phyloP scores from a whole-genome alignment of 2,329 filamentous ascomycete genomes.

The Metarhizium album region DNA sequence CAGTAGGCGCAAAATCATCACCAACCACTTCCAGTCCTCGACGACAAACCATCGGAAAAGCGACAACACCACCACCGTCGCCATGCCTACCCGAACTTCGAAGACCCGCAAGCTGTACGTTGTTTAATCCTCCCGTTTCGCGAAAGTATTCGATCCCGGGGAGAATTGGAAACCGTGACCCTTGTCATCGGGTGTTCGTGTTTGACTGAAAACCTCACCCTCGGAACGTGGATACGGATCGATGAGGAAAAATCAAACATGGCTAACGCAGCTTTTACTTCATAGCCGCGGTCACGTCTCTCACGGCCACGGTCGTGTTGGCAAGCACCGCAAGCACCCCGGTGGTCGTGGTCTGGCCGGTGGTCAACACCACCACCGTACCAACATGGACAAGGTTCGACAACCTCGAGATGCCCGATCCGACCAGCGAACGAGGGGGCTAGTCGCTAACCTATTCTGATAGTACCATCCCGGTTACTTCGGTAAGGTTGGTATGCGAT shows the following conservation, averaged over 20 bases:
- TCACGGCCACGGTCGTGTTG: constrained; percentile 95
- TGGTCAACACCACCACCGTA: constrained; percentile 82
- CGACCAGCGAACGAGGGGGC: constrained; percentile 6
- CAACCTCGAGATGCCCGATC: constrained; percentile 22
- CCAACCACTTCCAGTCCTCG: constrained; percentile 24
- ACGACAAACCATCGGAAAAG: constrained; percentile 28
- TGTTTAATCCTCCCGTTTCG: constrained; percentile 11
- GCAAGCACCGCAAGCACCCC: constrained; percentile 94
- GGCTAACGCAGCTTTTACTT: constrained; percentile 14
- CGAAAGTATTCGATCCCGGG: not conserved
- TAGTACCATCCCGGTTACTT: constrained; percentile 99
- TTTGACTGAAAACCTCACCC: not conserved
- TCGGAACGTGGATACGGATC: not conserved
- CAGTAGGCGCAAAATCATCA: constrained; percentile 28
- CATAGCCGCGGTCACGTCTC: constrained; percentile 90
- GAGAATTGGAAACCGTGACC: constrained; percentile 5
- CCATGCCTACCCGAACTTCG: constrained; percentile 63
- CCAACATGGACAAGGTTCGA: constrained; percentile 65
- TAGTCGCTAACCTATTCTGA: constrained; percentile 19
- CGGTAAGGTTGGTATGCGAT: constrained; percentile 89
- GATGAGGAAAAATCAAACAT: constrained; percentile 2
- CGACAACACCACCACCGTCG: constrained; percentile 37
- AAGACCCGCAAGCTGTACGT: constrained; percentile 73
- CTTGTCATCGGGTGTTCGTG: constrained; percentile 12
- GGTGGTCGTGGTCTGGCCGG: constrained; percentile 83